phyloP scores from a whole-genome alignment of 257 asterid genomes.

The Misopates orontium region DNA sequence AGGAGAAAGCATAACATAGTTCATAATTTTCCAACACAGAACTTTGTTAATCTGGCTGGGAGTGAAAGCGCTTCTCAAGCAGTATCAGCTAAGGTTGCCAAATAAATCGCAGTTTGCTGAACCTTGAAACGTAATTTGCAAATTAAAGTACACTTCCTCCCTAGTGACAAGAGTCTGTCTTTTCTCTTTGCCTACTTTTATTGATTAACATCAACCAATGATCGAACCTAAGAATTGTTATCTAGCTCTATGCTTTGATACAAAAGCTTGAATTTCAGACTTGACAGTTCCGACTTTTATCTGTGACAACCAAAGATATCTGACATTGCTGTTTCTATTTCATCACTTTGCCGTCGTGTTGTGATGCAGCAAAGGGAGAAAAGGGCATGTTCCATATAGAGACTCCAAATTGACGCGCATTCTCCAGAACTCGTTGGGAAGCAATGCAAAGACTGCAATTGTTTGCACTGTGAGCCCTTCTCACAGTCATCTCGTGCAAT shows the following conservation, averaged over 20 bases:
- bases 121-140: constrained; percentile 35
- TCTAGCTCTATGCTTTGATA: too few relatives aligned
- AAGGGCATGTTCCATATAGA: constrained; percentile 79
- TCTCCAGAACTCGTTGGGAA: constrained; percentile 81
- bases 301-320: too few relatives aligned
- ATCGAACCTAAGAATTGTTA: too few relatives aligned
- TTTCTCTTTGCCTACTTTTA: too few relatives aligned
- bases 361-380: constrained; percentile 78
- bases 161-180: too few relatives aligned
- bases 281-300: neutral
- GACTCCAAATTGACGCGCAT: constrained; percentile 95
- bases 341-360: neutral
- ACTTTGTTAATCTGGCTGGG: constrained; percentile 55
- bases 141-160: constrained; percentile 25
- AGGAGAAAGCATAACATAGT: constrained; percentile 6
- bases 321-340: neutral
- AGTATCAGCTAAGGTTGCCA: constrained; percentile 46
- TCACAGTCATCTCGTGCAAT: constrained; percentile 80
- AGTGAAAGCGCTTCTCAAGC: constrained; percentile 56
- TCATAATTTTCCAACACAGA: constrained; percentile 36
- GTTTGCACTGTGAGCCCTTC: constrained; percentile 99
- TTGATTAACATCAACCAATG: too few relatives aligned
- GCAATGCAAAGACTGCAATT: constrained; percentile 87
- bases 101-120: constrained; percentile 48
- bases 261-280: neutral